Percentiles rank a stretch among this genome's conserved stretches.
Evolutionary conservation across 108 stramenopile species (phyloP).

Genomic region (Pseudonitzschia multiseries): DNA sequence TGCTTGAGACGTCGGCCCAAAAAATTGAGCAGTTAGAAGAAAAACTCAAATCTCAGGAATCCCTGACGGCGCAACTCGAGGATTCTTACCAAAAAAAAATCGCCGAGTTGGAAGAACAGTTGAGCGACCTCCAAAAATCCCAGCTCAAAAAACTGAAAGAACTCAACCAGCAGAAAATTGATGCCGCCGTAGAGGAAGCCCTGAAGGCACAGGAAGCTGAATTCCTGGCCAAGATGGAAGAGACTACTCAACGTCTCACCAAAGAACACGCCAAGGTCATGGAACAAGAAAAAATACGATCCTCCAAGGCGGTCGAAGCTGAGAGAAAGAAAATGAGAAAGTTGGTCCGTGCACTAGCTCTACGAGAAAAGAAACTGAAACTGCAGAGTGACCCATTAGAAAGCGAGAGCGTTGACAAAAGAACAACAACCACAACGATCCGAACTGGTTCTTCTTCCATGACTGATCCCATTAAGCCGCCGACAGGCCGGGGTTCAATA

Average conservation of each 20-base stretch:
- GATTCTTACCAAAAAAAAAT: slow-evolving; percentile 29
- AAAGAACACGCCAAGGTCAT: slow-evolving; percentile 17
- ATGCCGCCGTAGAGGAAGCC: slow-evolving; percentile 28
- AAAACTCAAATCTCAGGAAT: slow-evolving; percentile 22
- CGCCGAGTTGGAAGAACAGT: slow-evolving; percentile 14
- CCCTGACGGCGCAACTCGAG: slow-evolving; percentile 18
- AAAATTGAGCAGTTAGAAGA: slow-evolving; percentile 26
- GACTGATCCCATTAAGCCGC: background rate
- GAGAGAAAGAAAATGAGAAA: slow-evolving; percentile 49
- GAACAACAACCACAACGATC: background rate
- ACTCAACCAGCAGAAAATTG: slow-evolving; percentile 18
- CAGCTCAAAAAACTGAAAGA: slow-evolving; percentile 13
- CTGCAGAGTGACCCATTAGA: background rate
- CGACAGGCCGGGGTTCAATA: background rate
- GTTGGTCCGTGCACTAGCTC: slow-evolving; percentile 45
- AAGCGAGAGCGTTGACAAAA: background rate
- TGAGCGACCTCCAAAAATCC: slow-evolving; percentile 10
- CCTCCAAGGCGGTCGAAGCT: slow-evolving; percentile 31
- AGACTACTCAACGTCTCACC: slow-evolving; percentile 15
- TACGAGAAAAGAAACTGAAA: slow-evolving; percentile 40
- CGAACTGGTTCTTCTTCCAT: background rate
- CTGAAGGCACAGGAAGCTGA: slow-evolving; percentile 24
- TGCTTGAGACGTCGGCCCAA: slow-evolving; percentile 5
- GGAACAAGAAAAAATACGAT: slow-evolving; percentile 25
- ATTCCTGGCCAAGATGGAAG: slow-evolving; percentile 23